phyloP scores from a whole-genome alignment of 768 basidiomycete species.

The Mrakia frigida region DNA sequence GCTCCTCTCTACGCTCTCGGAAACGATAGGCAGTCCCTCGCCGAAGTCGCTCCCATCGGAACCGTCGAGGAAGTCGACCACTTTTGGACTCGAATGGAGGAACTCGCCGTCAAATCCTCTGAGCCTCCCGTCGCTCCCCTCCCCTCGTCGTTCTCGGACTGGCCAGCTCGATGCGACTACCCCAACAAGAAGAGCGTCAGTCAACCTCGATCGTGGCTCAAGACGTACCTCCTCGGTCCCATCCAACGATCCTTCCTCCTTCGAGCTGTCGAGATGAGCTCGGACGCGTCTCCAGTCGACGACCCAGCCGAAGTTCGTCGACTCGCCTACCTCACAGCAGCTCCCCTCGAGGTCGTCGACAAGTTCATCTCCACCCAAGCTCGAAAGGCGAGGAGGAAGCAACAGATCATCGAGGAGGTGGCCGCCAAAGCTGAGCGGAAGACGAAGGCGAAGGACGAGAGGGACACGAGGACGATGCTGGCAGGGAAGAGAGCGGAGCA shows the following conservation, averaged over 20 bases:
- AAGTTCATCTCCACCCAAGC: background rate
- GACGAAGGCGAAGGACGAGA: constrained; percentile 6
- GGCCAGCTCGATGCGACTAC: constrained; percentile 9
- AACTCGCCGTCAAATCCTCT: background rate
- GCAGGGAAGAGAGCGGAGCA: constrained; percentile 16
- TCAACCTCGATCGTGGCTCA: background rate
- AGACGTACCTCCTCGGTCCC: background rate
- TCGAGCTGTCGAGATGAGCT: background rate
- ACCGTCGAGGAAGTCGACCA: background rate
- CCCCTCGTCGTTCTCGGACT: background rate
- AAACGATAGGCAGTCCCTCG: background rate
- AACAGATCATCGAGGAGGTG: background rate
- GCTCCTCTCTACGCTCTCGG: constrained; percentile 16
- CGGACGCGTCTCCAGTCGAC: background rate
- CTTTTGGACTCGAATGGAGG: constrained; percentile 9
- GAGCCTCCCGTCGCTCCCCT: background rate
- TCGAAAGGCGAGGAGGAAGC: background rate
- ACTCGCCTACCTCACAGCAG: constrained; percentile 12
- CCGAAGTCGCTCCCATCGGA: background rate
- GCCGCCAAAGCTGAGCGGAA: background rate
- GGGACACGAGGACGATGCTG: background rate
- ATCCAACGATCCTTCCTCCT: constrained; percentile 17
- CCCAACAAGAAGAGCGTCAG: background rate
- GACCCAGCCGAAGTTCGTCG: background rate
- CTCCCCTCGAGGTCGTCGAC: background rate